Base-by-base conservation (phyloP, 2,329 filamentous ascomycete species). In the Fusarium sp. region DNA sequence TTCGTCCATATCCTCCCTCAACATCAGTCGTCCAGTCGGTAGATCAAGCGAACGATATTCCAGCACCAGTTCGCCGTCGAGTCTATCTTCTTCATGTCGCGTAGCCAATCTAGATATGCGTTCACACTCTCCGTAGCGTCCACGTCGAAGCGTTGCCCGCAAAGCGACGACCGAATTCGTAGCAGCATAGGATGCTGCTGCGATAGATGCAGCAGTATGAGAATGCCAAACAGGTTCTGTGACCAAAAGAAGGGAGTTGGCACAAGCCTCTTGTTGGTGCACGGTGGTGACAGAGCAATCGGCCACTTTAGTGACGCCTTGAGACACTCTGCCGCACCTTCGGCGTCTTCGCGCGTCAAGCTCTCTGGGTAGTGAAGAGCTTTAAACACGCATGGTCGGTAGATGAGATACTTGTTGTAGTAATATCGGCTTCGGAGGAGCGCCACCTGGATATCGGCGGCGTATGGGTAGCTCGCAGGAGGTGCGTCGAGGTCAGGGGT, bases 211-310 rank as follows among this genome's bases (percentile, higher is more conserved):
- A 90, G 73, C 16, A 90, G 79, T 49, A 90, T 71, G 23, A 90
- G 78, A 23, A 89, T 84, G 4, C 85, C 85, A 46, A 90, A 80
- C 42, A 90, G 81, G 64, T 88, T 88, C 68, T 89, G 87, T 8
- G 86, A 87, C 84, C 87, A 90, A 58, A 87, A 86, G 73, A 88
- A 89, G 1, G 86, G 72, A 61, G 85, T 84, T 1, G 87, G 87
- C 0, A 90, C 78, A 5, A 90, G 80, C 34, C 87, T 79, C 76
- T 90, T 90, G 74, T 84, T 84, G 58, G 83, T 80, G 65, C 84
- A 85, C 0, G 85, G 82, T 0, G 87, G 87, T 7, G 85, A 84
- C 78, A 89, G 83, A 20, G 83, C 81, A 23, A 90, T 80, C 1
- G 88, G 87, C 88, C 88, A 90, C 61, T 84, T 81, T 13, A 89